These are phyloP conservation scores for Mortierella sp. DNA, from an alignment of 371 early-diverging fungal genomes.

Conservation along the genomic window DNA sequence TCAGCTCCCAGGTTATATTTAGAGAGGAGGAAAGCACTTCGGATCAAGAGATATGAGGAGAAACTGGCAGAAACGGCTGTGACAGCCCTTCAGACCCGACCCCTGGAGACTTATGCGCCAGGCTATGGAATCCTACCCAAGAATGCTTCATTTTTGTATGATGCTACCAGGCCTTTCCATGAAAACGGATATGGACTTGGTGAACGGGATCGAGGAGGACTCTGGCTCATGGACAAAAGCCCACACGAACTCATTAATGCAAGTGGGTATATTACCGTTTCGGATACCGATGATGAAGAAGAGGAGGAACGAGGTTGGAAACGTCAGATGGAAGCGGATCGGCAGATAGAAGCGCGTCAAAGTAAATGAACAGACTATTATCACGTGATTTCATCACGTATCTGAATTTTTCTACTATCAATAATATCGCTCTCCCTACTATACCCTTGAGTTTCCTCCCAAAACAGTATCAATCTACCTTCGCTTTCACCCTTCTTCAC, in stretches of 20 bases:
- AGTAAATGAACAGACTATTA: background rate
- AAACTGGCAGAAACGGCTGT: conserved; percentile 6
- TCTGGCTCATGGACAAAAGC: conserved; percentile 28
- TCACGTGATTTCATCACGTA: background rate
- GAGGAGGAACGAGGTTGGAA: conserved; percentile 42
- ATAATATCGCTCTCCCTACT: background rate
- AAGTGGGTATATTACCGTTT: conserved; percentile 44
- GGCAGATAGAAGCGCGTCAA: conserved; percentile 5
- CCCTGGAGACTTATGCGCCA: conserved; percentile 21
- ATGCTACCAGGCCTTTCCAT: conserved; percentile 13
- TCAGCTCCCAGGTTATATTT: background rate
- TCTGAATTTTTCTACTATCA: background rate
- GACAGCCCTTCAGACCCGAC: background rate
- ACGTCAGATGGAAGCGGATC: conserved; percentile 40
- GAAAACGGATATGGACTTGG: conserved; percentile 39
- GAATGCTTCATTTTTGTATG: conserved; percentile 26
- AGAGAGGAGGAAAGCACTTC: background rate
- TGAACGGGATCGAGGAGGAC: conserved; percentile 35
- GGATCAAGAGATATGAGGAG: background rate
- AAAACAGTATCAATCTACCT: background rate
- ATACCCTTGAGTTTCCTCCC: background rate
- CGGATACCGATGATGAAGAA: conserved; percentile 44
- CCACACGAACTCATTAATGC: background rate
- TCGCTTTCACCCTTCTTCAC: conserved; percentile 23
- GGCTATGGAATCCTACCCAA: conserved; percentile 43